phyloP scores from a whole-genome alignment of 192 early-diverging fungal species.

The Linderina pennispora region DNA sequence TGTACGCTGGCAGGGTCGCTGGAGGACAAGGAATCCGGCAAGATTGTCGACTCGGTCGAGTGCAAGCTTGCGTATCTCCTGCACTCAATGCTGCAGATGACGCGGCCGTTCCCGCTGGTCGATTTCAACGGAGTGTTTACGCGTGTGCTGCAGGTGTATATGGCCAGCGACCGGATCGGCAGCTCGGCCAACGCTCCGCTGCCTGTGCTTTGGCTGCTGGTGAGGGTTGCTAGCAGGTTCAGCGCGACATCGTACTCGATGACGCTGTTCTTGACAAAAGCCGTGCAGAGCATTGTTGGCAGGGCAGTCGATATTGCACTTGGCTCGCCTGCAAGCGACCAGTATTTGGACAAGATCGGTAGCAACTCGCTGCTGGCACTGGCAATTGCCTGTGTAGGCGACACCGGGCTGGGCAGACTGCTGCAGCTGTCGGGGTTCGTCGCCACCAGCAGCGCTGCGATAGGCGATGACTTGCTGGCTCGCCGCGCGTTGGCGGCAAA shows the following conservation, averaged over 20 bases:
- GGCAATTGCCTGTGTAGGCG: conserved; percentile 11
- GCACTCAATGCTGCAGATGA: conserved; percentile 5
- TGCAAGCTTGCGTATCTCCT: conserved; percentile 11
- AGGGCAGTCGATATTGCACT: background rate
- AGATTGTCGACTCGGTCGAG: conserved; percentile 9
- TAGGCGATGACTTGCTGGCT: background rate
- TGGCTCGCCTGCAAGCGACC: background rate
- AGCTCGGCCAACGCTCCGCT: conserved; percentile 4
- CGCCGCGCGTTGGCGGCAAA: background rate
- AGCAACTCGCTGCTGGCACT: conserved; percentile 8
- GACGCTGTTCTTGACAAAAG: conserved; percentile 15
- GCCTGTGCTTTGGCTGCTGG: conserved; percentile 7
- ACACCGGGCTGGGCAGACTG: conserved; percentile 9
- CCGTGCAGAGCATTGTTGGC: conserved; percentile 4
- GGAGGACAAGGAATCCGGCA: background rate
- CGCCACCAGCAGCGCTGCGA: background rate
- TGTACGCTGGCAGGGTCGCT: conserved; percentile 15
- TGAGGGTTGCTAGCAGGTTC: conserved; percentile 15
- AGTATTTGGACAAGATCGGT: background rate
- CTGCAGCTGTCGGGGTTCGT: conserved; percentile 10
- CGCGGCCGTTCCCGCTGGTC: conserved; percentile 27
- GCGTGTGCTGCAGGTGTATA: conserved; percentile 7
- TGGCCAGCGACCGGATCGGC: background rate
- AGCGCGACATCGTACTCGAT: conserved; percentile 14
- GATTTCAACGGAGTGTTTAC: conserved; percentile 11